Conservation (phyloP, 73 alveolate species). For the Tetrahymena thermophila region DNA sequence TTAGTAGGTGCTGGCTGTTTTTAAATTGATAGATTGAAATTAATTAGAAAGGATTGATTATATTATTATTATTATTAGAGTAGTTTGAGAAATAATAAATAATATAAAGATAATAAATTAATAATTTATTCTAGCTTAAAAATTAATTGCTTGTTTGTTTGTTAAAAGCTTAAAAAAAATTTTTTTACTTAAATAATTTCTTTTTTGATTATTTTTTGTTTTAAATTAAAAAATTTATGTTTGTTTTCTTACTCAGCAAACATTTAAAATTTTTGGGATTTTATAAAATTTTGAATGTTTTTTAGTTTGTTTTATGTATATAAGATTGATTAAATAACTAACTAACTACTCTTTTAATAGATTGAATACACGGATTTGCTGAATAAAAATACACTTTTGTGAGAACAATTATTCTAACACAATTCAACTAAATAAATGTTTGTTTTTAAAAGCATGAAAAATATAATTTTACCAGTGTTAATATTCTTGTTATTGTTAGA, state of each 20-base stretch:
- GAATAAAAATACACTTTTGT: not conserved
- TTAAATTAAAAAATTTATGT: too few species aligned
- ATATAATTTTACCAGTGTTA: not conserved
- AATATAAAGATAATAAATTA: not conserved
- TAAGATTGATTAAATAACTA: too few species aligned
- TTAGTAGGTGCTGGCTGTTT: not conserved
- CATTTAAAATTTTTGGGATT: not conserved
- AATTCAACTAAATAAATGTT: not conserved
- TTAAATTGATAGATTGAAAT: not conserved
- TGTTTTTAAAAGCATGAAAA: not conserved
- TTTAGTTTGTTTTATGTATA: not conserved
- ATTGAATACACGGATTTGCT: not conserved
- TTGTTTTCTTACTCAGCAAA: not conserved
- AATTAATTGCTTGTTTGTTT: too few species aligned
- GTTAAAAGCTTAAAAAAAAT: too few species aligned
- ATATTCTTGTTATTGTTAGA: not conserved
- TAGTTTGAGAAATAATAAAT: not conserved
- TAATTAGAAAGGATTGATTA: not conserved
- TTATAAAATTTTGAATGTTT: not conserved
- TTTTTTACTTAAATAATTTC: too few species aligned
- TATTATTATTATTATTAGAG: not conserved
- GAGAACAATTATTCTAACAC: not conserved
- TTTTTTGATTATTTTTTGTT: not conserved
- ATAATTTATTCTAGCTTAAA: not conserved
- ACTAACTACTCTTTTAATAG: not conserved